phyloP scores from a whole-genome alignment of 371 early-diverging fungal genomes.

The Zancudomyces culisetae region DNA sequence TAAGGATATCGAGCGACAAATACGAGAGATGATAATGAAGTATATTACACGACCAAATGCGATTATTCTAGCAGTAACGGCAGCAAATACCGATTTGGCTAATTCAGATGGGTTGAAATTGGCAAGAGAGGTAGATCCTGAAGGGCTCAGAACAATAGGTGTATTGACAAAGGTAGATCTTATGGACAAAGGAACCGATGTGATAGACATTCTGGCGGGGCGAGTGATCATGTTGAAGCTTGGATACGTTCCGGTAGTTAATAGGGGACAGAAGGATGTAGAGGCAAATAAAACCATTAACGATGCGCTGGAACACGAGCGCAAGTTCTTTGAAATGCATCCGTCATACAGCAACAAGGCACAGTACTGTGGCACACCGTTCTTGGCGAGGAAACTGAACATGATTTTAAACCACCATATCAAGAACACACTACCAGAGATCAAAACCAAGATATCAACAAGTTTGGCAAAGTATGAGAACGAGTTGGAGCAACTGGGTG shows the following conservation, averaged over 20 bases:
- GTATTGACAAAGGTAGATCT: conserved; percentile 98
- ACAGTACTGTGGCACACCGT: conserved; percentile 96
- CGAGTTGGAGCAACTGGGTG: conserved; percentile 76
- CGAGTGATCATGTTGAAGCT: conserved; percentile 86
- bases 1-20: conserved; percentile 93
- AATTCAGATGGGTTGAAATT: conserved; percentile 96
- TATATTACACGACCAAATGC: conserved; percentile 89
- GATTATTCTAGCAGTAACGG: conserved; percentile 95
- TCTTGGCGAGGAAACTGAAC: conserved; percentile 85
- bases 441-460: conserved; percentile 81
- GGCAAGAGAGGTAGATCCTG: conserved; percentile 94
- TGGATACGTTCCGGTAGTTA: conserved; percentile 73
- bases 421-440: conserved; percentile 86
- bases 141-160: conserved; percentile 93
- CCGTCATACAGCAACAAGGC: conserved; percentile 83
- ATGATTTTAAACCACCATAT: conserved; percentile 97
- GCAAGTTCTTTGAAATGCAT: conserved; percentile 83
- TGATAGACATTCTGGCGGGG: conserved; percentile 94
- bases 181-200: conserved; percentile 99
- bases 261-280: conserved; percentile 93
- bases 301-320: conserved; percentile 74
- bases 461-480: conserved; percentile 61
- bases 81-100: conserved; percentile 95
- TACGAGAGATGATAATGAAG: conserved; percentile 89
- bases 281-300: conserved; percentile 74